Base-by-base conservation (phyloP, 179 eudicot genomes). In the Corrigiola litoralis region DNA sequence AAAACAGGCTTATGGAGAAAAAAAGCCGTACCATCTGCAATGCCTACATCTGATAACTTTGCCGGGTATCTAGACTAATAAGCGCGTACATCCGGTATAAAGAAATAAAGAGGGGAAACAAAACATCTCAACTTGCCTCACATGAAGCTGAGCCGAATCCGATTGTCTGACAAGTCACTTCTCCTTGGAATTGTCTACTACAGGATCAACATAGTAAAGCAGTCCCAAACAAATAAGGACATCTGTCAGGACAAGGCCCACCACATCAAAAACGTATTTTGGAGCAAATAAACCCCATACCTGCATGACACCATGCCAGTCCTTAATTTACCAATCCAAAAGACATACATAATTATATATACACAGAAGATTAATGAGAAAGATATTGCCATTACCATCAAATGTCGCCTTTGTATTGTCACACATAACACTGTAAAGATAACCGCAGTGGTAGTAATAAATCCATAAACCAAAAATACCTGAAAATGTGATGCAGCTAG, bases 241-340 rank as follows among this genome's bases (percentile, higher is more conserved):
- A 59, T 89, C 95, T 0, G 95, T 77, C 23, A 92, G 76, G 74
- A 85, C 45, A 61, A 92, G 98, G 33, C 95, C 92, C 51, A 82
- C 81, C 48, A 77, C 92, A 66, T 92, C 98, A 47, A 92, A 92
- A 44, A 92, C 96, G 60, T 83, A 92, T 69, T 92, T 92, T 24
- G 98, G 98, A 37, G 98, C 95, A 77, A 92, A 92, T 58, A 92
- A 76, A 29, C 98, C 96, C 98, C 98, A 92, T 6, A 92, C 98
- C 96, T 92, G 85, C 81, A 81, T 52, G 28, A 6, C 58, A 72
- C 34, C 11, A 23, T 37, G 18, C 25, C 45, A 72, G 46, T 57
- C 48, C 17, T 67, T 44, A 69, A 42, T 53, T 24, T 45, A 31
- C 5, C 61, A 29, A 56, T 27, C 25, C 38, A 42, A 36, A 47